Evolutionary conservation across 73 alveolate genomes (phyloP).

Genomic region (Paramecium tetraurelia): DNA sequence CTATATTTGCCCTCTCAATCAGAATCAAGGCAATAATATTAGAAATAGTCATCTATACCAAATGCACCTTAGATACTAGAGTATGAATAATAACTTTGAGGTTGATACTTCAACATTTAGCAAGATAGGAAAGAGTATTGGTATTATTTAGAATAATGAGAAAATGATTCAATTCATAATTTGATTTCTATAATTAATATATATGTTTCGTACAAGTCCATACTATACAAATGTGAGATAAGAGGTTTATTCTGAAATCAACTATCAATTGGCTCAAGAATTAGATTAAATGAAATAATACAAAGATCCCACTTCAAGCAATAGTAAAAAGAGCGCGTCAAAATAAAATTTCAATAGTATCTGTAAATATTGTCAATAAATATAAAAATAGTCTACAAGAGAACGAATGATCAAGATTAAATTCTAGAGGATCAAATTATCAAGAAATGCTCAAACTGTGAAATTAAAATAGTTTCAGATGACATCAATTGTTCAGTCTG

Average conservation of each 20-base stretch:
- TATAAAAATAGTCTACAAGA: not conserved
- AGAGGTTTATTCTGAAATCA: not conserved
- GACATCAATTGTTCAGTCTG: not conserved
- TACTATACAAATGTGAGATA: not conserved
- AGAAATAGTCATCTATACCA: too few species aligned
- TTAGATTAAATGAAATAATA: not conserved
- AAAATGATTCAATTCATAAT: not conserved
- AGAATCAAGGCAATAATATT: too few species aligned
- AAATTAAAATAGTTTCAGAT: not conserved
- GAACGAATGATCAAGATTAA: not conserved
- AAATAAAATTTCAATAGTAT: not conserved
- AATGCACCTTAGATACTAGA: too few species aligned
- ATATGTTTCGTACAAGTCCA: slow-evolving; percentile 18
- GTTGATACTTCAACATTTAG: not conserved
- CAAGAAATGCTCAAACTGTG: not conserved
- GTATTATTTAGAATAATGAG: not conserved
- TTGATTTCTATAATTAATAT: not conserved
- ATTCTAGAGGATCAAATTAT: not conserved
- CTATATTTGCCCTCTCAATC: too few species aligned
- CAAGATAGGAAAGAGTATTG: not conserved
- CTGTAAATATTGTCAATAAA: not conserved
- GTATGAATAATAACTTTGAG: too few species aligned
- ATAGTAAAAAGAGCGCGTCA: not conserved
- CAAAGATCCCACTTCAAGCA: not conserved
- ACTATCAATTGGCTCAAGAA: not conserved